Base-by-base conservation (phyloP, 2,329 filamentous ascomycete species). In the Trichothecium roseum region DNA sequence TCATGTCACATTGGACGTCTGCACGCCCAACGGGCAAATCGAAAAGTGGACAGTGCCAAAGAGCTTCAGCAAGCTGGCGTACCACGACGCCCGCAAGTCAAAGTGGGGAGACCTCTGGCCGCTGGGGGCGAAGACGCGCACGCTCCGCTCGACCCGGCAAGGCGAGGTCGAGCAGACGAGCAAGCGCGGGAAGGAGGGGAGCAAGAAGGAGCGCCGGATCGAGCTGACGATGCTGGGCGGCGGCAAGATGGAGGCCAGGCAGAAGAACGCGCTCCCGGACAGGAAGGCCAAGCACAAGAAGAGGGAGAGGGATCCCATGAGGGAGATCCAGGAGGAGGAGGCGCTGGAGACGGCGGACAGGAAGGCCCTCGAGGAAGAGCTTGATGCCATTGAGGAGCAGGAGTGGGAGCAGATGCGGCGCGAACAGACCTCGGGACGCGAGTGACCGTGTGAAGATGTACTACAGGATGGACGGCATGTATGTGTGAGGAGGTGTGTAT, bases 41-140 rank as follows among this genome's bases (percentile, higher is more conserved):
- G 89, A 98, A 64, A 84, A 91, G 37, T 98, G 91, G 91, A 91
- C 82, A 0, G 81, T 98, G 0, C 84, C 89, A 2, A 78, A 78
- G 46, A 86, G 79, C 40, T 91, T 81, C 59, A 81, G 80, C 55
- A 79, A 74, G 47, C 77, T 82, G 48, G 87, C 87, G 1, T 96
- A 89, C 62, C 85, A 84, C 48, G 91, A 96, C 53, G 91, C 91
- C 26, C 78, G 91, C 42, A 98, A 98, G 62, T 74, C 81, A 1
- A 64, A 64, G 36, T 96, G 89, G 91, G 91, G 91, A 28, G 91
- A 96, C 54, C 66, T 96, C 8, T 98, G 91, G 91, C 87, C 89
- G 1, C 67, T 96, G 1, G 91, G 91, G 0, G 89, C 88, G 16
- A 96, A 96, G 68, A 93, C 86, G 0, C 71, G 86, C 10, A 72